Evolutionary conservation across 345 rosid genomes (phyloP), one percentile per base, ranked within the genome.

Genomic region (Eucalyptus pauciflora): DNA sequence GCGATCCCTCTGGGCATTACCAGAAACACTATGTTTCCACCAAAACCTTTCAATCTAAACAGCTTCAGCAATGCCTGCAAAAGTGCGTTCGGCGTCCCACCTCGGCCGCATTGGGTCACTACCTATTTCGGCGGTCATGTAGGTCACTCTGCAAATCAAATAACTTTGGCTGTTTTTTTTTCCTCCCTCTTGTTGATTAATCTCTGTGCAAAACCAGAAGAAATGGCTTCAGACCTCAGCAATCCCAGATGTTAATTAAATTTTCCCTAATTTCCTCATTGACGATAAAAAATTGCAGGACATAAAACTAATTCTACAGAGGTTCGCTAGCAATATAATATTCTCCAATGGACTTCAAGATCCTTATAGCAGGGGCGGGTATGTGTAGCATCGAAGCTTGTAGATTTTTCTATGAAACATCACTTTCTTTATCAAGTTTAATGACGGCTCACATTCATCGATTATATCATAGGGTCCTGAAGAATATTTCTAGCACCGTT

Each of bases 31-130:
- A 96, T 96, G 99, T 95, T 94, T 76, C 95, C 90, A 89, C 89
- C 93, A 16, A 22, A 86, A 1, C 96, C 95, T 43, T 94, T 93
- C 86, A 86, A 92, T 90, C 90, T 96, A 27, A 89, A 58, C 6
- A 89, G 48, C 52, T 93, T 87, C 90, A 91, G 87, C 17, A 88
- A 90, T 3, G 50, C 45, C 7, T 96, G 98, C 92, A 51, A 91
- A 64, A 86, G 88, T 41, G 6, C 10, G 17, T 95, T 91, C 87
- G 96, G 96, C 45, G 93, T 96, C 89, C 67, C 86, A 51, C 96
- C 98, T 85, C 92, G 92, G 41, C 97, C 96, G 88, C 95, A 94
- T 67, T 96, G 98, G 99, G 85, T 93, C 91, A 92, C 96, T 31
- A 92, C 97, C 18, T 92, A 94, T 69, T 95, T 91, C 56, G 95